Evolutionary conservation across 176 grass and related monocot genomes (phyloP), one percentile per base, ranked within the genome.

Genomic region (Oryza australiensis): DNA sequence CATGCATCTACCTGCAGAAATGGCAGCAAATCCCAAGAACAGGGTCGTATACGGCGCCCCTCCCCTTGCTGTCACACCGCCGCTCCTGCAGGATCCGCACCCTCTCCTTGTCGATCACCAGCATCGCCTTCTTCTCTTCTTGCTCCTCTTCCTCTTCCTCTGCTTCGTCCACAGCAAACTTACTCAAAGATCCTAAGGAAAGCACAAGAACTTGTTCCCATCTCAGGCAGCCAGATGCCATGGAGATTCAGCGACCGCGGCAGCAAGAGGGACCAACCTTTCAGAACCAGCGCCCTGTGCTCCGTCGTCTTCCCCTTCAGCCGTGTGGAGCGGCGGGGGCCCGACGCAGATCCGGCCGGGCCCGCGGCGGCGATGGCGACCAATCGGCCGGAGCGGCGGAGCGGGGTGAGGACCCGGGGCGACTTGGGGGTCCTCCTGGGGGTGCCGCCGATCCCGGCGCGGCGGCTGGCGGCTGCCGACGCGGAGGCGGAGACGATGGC

Each of bases 21-120:
- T 97, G 94, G 87, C 91, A 97, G 64, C 91, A 97, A 64, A 94
- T 97, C 66, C 94, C 91, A 78, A 94, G 84, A 80, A 94, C 77
- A n/a, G 91, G 75, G 27, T 97, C 91, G 70, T 97, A 94, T 71
- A 94, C 74, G 75, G 66, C 82, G 6, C 94, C 94, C 51, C 94
- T 91, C 18, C 66, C 89, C 42, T 81, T 97, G 71, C 82, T 94
- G 16, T 93, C 87, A 16, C 94, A 94, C 9, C 87, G 45, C 72
- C 75, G 82, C 80, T 88, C 82, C 72, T 91, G 75, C 42, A 93
- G 86, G 62, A 72, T 60, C 82, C 62, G 57, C 41, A 89, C 15
- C 34, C 87, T 89, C 72, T 85, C 79, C 78, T 86, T 91, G 73
- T 83, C 82, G 20, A 82, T 71, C 15, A 77, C 41, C 26, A 64